Evolutionary conservation across 345 rosid species (phyloP), one percentile per base, ranked within the genome.

Genomic region (Salix suchowensis): DNA sequence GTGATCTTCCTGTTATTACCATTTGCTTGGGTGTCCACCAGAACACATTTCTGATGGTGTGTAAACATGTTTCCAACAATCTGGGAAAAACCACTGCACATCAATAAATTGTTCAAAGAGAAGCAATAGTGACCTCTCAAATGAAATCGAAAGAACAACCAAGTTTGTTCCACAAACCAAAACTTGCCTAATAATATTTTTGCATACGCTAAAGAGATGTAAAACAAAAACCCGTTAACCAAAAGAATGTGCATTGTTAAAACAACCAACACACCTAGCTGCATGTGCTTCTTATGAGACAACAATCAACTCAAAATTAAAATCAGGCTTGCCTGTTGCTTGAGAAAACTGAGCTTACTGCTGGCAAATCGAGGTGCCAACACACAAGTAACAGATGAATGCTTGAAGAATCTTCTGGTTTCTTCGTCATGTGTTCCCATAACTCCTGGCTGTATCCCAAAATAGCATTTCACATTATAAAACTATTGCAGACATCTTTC

Each of bases 371-470:
- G 97, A 0, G 98, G 91, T 11, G 97, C 84, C 85, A 94, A 82
- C n/a, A 89, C 97, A 69, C 99, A 96, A n/a, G 39, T 90, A 21
- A 96, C 98, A 39, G 99, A 94, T 1, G 99, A 96, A 88, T 93
- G 92, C 89, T 85, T 96, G 86, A 96, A 96, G 79, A 94, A 96
- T 82, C 89, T 92, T 74, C 76, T 65, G 4, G 99, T 96, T 74
- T 93, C 97, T 86, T 96, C 99, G 82, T 96, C 98, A 55, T 94
- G 99, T 2, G 99, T 96, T 70, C 73, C 77, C 99, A 96, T 96
- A 72, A 93, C 82, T 78, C 99, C 99, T 71, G 60, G 62, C 99
- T 96, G 90, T 88, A 85, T 36, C 72, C 69, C 69, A 62, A 68
- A 67, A 34, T 66, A 37, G 21, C 12, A 4, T 21, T 19, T 30